Percentiles rank a stretch among this genome's conserved stretches.
Evolutionary conservation across 345 rosid species (phyloP).

Genomic region (Eucalyptus pauciflora): DNA sequence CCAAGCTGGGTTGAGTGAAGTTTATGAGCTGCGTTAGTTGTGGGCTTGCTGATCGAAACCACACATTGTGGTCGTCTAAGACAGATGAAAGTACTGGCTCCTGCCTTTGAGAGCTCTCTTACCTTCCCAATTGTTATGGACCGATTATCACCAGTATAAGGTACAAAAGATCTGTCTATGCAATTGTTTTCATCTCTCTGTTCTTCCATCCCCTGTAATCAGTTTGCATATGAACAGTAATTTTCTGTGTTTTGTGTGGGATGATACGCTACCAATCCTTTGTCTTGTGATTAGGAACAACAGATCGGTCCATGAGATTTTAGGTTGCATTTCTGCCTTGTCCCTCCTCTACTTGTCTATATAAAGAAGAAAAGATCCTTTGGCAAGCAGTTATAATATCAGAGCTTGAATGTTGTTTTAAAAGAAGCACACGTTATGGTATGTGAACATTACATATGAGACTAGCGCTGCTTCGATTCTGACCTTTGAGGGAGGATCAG

Average conservation of each 20-base stretch:
- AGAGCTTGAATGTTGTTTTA: not conserved
- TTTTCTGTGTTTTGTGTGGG: not conserved
- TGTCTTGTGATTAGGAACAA: not conserved
- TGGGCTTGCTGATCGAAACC: too few relatives aligned
- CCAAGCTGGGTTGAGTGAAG: too few relatives aligned
- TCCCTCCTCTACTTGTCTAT: not conserved
- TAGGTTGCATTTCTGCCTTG: not conserved
- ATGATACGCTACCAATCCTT: not conserved
- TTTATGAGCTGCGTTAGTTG: too few relatives aligned
- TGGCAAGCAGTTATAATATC: not conserved
- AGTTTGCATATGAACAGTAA: not conserved
- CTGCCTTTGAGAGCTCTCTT: not conserved
- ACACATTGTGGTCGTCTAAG: not conserved
- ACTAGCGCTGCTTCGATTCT: not conserved
- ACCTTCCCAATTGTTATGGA: not conserved
- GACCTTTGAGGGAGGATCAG: not conserved
- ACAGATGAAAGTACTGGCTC: not conserved
- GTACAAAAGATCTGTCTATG: not conserved
- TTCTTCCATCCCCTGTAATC: not conserved
- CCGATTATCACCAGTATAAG: not conserved
- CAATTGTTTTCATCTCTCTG: not conserved
- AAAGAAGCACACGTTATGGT: not conserved
- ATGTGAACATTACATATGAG: not conserved
- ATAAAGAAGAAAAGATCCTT: not conserved
- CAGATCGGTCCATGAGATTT: not conserved